These are phyloP conservation scores for Salmacisia buchloeana DNA, from an alignment of 1,284 basidiomycete genomes.

Conservation along the genomic window DNA sequence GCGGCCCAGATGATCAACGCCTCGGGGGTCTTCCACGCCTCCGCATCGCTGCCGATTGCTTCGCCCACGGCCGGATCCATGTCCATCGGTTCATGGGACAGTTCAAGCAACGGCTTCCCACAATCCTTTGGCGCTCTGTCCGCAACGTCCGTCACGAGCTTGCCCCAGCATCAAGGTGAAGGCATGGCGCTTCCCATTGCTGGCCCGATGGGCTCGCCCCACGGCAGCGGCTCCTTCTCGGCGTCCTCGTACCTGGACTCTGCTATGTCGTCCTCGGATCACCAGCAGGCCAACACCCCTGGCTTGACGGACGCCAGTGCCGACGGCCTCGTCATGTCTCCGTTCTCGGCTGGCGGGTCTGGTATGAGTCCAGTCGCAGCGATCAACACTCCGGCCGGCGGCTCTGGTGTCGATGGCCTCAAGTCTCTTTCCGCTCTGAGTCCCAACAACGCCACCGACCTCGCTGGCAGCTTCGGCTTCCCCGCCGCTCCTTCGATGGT, in stretches of 20 bases:
- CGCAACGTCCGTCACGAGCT: too few species aligned
- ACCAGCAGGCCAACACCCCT: neutral
- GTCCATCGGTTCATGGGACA: neutral
- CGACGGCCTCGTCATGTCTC: neutral
- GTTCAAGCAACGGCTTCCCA: neutral
- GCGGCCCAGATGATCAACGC: neutral
- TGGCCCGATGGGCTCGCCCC: neutral
- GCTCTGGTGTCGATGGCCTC: too few species aligned
- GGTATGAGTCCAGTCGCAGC: neutral
- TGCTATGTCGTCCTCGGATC: neutral
- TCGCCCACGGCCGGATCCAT: neutral
- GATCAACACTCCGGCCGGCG: too few species aligned
- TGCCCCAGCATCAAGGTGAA: too few species aligned
- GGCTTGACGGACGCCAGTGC: neutral
- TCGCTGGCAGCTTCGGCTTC: neutral
- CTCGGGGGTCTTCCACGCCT: neutral
- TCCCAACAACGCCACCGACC: neutral
- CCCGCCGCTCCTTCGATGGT: neutral
- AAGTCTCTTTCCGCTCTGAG: too few species aligned
- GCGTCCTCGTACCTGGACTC: neutral
- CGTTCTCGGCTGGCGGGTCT: neutral
- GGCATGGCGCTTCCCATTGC: neutral
- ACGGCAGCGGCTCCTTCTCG: neutral
- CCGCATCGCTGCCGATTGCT: neutral
- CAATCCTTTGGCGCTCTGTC: neutral